Conservation (phyloP, 257 asterid genomes). For the Verbascum thapsus region DNA sequence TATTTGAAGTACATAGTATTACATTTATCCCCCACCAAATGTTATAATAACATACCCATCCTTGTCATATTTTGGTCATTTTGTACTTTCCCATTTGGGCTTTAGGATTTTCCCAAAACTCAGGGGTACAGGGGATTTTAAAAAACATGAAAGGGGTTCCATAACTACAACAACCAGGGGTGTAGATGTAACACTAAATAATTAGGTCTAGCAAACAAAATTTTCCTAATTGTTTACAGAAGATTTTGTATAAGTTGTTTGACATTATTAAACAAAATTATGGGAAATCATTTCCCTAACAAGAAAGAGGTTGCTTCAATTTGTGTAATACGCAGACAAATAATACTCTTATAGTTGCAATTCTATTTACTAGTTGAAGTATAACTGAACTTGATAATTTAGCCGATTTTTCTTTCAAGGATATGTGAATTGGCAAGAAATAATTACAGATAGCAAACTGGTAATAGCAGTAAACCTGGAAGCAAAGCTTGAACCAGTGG, state of each 20-base stretch:
- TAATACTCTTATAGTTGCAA: background rate
- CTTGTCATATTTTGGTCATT: no score
- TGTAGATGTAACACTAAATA: no score
- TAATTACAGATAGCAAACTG: slow-evolving; percentile 28
- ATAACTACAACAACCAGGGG: no score
- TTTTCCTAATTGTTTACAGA: background rate
- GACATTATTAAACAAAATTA: background rate
- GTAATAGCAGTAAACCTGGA: slow-evolving; percentile 65
- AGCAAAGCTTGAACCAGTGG: slow-evolving; percentile 93
- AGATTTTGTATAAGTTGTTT: background rate
- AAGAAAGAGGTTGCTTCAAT: background rate
- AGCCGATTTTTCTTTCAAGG: slow-evolving; percentile 8
- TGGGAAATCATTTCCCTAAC: background rate
- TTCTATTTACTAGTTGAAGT: background rate
- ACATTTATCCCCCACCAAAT: no score
- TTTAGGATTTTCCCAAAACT: no score
- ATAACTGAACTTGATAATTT: slow-evolving; percentile 15
- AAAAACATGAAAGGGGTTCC: no score
- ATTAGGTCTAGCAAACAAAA: no score
- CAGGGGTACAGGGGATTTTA: no score
- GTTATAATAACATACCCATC: no score
- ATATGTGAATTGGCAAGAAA: slow-evolving; percentile 7
- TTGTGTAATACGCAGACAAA: background rate
- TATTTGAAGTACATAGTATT: no score
- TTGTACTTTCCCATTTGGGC: no score